Conservation (phyloP, 768 basidiomycete species). For the Trametes villosa region DNA sequence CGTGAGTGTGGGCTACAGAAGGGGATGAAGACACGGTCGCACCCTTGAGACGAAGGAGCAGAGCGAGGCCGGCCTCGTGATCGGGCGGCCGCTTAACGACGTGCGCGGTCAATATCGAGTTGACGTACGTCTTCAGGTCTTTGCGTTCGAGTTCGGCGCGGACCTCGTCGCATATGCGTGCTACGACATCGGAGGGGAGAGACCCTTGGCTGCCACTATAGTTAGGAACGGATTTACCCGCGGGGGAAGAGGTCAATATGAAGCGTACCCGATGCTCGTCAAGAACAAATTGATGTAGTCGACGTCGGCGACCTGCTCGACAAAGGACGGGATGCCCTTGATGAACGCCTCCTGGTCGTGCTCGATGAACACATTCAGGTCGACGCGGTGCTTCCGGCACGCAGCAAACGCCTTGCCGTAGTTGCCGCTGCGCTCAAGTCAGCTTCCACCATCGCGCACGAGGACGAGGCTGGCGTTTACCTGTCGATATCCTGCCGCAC, state of each 20-base stretch:
- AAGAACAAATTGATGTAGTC: conserved; percentile 94
- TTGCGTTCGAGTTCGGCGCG: conserved; percentile 70
- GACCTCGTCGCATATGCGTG: conserved; percentile 76
- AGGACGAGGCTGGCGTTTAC: conserved; percentile 43
- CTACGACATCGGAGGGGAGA: conserved; percentile 60
- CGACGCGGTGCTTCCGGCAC: conserved; percentile 92
- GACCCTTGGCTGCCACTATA: conserved; percentile 57
- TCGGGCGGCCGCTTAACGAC: conserved; percentile 92
- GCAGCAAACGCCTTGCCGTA: conserved; percentile 90
- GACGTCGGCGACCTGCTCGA: conserved; percentile 86
- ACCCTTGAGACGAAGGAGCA: conserved; percentile 84
- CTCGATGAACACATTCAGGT: conserved; percentile 87
- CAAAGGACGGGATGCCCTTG: conserved; percentile 61
- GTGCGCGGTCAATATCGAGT: conserved; percentile 90
- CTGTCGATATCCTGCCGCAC: conserved; percentile 74
- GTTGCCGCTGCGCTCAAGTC: conserved; percentile 50
- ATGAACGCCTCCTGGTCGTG: conserved; percentile 74
- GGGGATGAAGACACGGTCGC: conserved; percentile 12
- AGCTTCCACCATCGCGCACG: neutral
- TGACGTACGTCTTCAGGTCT: conserved; percentile 81
- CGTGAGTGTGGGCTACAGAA: neutral
- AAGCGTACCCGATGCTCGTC: conserved; percentile 74
- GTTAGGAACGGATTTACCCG: neutral
- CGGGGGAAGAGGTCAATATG: too few relatives aligned
- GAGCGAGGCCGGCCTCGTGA: conserved; percentile 79